Conservation (phyloP, 2,329 filamentous ascomycete genomes). For the Juglanconis oblonga region DNA sequence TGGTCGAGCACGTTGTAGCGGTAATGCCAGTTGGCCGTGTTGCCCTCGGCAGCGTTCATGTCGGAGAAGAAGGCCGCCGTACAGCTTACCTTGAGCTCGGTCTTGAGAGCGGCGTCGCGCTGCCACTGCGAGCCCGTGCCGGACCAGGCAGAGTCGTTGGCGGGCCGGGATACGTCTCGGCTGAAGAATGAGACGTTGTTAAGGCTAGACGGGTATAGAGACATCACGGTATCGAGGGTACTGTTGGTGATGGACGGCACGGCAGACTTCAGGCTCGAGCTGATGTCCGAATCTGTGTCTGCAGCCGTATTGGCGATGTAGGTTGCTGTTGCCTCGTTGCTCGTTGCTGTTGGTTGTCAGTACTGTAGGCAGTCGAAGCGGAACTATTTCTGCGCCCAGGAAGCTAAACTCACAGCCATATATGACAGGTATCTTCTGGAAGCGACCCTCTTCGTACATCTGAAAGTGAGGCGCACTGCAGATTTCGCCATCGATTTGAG, state of each 20-base stretch:
- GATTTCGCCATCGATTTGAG: conserved; percentile 1
- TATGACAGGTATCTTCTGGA: conserved; percentile 10
- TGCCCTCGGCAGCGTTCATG: not conserved
- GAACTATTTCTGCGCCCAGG: not conserved
- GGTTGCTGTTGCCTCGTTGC: conserved; percentile 4
- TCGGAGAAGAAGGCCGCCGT: conserved; percentile 1
- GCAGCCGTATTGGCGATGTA: conserved; percentile 8
- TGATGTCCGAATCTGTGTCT: not conserved
- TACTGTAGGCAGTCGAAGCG: not conserved
- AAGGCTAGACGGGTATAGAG: conserved; percentile 1
- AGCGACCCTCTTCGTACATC: conserved; percentile 10
- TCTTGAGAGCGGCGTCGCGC: conserved; percentile 6
- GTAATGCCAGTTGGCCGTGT: not conserved
- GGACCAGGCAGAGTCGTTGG: not conserved
- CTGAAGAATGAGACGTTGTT: conserved; percentile 5
- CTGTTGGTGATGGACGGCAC: conserved; percentile 2
- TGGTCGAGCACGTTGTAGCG: conserved; percentile 11
- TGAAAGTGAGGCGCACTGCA: conserved; percentile 2
- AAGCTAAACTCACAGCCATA: not conserved
- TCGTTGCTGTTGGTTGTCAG: not conserved
- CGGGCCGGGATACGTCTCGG: not conserved
- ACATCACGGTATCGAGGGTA: conserved; percentile 1
- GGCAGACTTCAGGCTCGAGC: not conserved
- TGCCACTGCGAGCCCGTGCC: conserved; percentile 10
- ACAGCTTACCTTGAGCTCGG: conserved; percentile 6